Base-by-base conservation (phyloP, 345 rosid species). In the Brassica napus region DNA sequence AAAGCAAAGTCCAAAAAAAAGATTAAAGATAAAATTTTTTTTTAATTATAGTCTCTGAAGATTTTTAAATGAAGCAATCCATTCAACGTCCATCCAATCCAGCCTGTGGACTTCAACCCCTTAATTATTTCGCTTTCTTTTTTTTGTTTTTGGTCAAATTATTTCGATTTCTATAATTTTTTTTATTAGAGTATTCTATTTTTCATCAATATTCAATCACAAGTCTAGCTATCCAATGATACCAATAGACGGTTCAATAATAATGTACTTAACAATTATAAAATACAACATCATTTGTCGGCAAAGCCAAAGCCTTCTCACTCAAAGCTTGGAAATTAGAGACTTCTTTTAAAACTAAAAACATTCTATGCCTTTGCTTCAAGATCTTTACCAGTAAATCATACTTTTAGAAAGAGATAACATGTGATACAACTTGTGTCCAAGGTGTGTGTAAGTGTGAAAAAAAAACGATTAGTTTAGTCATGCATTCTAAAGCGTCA, bases 71-170 rank as follows among this genome's bases (percentile, higher is more conserved):
- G 12, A 64, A 73, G 68, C 72, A 23, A 62, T 74, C 65, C 26
- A 16, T 42, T 80, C 74, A 71, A 71, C 83, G 30, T 59, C 73
- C 77, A 81, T 75, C 69, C 58, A 69, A 28, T 75, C 77, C 83
- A 81, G 76, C 77, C 83, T 81, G 80, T 42, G 80, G 58, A 42
- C 30, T 76, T 81, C 83, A 71, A 71, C 35, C 59, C 74, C 73
- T 63, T 39, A 28, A 69, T 74, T 16, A 74, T 69, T 74, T 61
- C 31, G 8, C 16, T 44, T 49, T 52, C 23, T 14, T 14, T 49
- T 39, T 3, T 44, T 44, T 11, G 11, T 44, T 39, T 39, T 39
- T 39, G 10, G 47, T 39, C 47, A 39, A 24, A 61, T 73, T n/a
- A 73, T 68, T 26, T 59, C 18, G 6, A 9, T 42, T 60, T 52